phyloP scores from a whole-genome alignment of 345 rosid genomes.

The Populus alba region DNA sequence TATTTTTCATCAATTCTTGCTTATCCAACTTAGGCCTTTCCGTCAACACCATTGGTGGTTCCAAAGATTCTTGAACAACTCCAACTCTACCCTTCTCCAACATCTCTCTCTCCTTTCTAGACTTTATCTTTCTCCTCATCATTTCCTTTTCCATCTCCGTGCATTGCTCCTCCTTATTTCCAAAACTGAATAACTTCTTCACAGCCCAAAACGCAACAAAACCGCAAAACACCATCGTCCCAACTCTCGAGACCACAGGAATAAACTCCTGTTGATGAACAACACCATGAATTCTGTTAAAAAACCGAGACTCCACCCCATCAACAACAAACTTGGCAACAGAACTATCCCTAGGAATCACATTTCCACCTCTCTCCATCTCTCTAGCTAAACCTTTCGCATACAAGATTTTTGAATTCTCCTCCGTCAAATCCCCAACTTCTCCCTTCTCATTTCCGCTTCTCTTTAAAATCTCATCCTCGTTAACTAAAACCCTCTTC shows the following conservation, averaged over 20 bases:
- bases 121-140: slow-evolving; percentile 78
- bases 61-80: slow-evolving; percentile 43
- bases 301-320: slow-evolving; percentile 35
- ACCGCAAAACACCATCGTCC: slow-evolving; percentile 46
- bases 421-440: slow-evolving; percentile 32
- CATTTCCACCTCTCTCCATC: slow-evolving; percentile 56
- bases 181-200: slow-evolving; percentile 38
- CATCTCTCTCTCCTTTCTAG: slow-evolving; percentile 54
- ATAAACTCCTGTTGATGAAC: slow-evolving; percentile 35
- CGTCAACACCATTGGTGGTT: slow-evolving; percentile 22
- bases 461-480: slow-evolving; percentile 54
- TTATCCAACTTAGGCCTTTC: slow-evolving; percentile 66
- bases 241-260: slow-evolving; percentile 45
- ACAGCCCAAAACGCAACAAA: slow-evolving; percentile 50
- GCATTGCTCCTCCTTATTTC: slow-evolving; percentile 37
- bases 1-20: slow-evolving; percentile 45
- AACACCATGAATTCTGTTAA: slow-evolving; percentile 32
- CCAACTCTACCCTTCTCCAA: slow-evolving; percentile 49
- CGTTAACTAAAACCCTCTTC: slow-evolving; percentile 52
- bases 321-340: slow-evolving; percentile 59
- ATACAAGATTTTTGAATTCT: slow-evolving; percentile 39
- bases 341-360: slow-evolving; percentile 62
- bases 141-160: slow-evolving; percentile 77
- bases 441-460: slow-evolving; percentile 25
- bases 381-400: slow-evolving; percentile 64